Evolutionary conservation across 768 basidiomycete species (phyloP).

Genomic region (Russula sp.): DNA sequence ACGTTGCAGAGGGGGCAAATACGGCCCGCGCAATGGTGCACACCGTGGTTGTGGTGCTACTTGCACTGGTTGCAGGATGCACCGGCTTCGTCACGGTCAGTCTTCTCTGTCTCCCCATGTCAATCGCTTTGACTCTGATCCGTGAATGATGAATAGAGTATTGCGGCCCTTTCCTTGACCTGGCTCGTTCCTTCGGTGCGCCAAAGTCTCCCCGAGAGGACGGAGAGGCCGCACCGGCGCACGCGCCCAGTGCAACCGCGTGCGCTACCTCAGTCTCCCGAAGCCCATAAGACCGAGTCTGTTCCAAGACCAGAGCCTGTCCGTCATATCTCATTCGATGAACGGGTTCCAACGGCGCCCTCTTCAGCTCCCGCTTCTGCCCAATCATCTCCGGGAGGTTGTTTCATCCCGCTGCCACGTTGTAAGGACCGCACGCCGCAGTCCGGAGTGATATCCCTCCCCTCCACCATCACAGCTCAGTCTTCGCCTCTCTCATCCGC

Average conservation of each 20-base stretch:
- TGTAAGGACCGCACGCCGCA: not conserved
- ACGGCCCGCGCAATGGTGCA: not conserved
- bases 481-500: conserved; percentile 16
- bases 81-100: conserved; percentile 18
- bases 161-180: conserved; percentile 7
- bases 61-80: conserved; percentile 9
- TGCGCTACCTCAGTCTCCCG: not conserved
- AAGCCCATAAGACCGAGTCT: not conserved
- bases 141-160: conserved; percentile 2
- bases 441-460: not conserved
- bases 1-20: conserved; percentile 5
- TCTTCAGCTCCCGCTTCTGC: not conserved
- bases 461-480: not conserved
- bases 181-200: conserved; percentile 14
- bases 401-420: conserved; percentile 1
- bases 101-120: not conserved
- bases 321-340: conserved; percentile 17
- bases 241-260: not conserved
- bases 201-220: not conserved
- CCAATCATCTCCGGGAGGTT: not conserved
- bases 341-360: not conserved
- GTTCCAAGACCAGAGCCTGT: conserved; percentile 1
- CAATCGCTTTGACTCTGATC: not conserved
- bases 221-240: not conserved
- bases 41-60: not conserved